phyloP scores from a whole-genome alignment of 176 grass and related monocot genomes.

The Carex parvula region DNA sequence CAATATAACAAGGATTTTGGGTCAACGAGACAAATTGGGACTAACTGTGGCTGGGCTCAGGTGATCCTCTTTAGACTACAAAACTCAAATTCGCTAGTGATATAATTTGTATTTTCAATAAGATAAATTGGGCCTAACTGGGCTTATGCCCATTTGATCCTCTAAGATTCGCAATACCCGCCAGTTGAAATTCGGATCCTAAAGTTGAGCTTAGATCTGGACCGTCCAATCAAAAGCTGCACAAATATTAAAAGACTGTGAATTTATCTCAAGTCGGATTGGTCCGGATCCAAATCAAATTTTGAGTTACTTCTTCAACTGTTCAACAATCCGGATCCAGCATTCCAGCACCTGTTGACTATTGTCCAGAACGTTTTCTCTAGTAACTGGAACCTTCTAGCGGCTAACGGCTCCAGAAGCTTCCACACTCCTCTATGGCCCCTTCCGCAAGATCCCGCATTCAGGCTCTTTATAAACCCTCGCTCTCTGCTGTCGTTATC shows the following conservation, averaged over 20 bases:
- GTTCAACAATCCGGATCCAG: too few relatives aligned
- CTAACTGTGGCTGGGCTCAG: not conserved
- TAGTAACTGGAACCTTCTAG: constrained; percentile 35
- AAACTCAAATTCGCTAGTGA: too few relatives aligned
- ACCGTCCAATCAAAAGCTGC: too few relatives aligned
- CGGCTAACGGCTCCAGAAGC: constrained; percentile 26
- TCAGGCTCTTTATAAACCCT: constrained; percentile 1
- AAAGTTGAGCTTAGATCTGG: too few relatives aligned
- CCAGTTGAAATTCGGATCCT: too few relatives aligned
- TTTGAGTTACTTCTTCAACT: too few relatives aligned
- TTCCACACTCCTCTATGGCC: constrained; percentile 45
- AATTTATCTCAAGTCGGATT: too few relatives aligned
- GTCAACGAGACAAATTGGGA: not conserved
- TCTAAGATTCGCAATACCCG: not conserved
- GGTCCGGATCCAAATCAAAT: too few relatives aligned
- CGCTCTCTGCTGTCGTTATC: not conserved
- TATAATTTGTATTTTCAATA: not conserved
- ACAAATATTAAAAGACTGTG: too few relatives aligned
- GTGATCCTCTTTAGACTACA: not conserved
- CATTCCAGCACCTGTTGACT: too few relatives aligned
- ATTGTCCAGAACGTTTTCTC: not conserved
- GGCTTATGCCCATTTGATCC: not conserved
- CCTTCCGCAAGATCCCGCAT: constrained; percentile 34
- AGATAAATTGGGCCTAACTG: not conserved
- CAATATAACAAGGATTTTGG: not conserved